A percentile compares a stretch with the other conserved stretches of the same genome.
Evolutionary conservation across 116 monocot species (phyloP).

Genomic region (Phalaenopsis hybrid): DNA sequence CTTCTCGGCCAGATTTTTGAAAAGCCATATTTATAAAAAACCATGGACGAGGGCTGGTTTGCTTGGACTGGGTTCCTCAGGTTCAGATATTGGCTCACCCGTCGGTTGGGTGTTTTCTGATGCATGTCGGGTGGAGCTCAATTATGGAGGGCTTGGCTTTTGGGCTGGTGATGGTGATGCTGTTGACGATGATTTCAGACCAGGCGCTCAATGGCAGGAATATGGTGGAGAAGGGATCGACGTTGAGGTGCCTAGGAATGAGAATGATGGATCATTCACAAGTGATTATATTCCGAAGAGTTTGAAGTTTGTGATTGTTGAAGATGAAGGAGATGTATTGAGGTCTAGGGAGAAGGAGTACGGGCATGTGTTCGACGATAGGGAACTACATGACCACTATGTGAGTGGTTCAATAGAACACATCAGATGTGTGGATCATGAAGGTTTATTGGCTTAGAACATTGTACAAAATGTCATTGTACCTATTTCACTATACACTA

Average conservation of each 20-base stretch:
- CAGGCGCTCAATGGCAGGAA: constrained; percentile 38
- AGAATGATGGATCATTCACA: constrained; percentile 28
- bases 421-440: neutral
- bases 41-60: constrained; percentile 9
- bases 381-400: constrained; percentile 2
- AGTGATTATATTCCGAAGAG: constrained; percentile 30
- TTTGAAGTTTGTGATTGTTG: constrained; percentile 27
- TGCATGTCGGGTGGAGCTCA: constrained; percentile 41
- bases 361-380: neutral
- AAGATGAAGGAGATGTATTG: constrained; percentile 13
- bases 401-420: neutral
- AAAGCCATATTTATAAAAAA: neutral
- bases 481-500: too few species aligned
- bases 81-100: constrained; percentile 17
- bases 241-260: constrained; percentile 28
- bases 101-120: constrained; percentile 35
- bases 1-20: too few species aligned
- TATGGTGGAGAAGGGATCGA: constrained; percentile 23
- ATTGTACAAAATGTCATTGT: too few species aligned
- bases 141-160: constrained; percentile 17
- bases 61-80: constrained; percentile 23
- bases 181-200: constrained; percentile 26
- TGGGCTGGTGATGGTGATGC: constrained; percentile 9
- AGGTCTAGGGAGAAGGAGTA: constrained; percentile 6
- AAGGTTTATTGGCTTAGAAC: too few species aligned